Conservation (phyloP, 441 rosid species). For the Capsella rubella region DNA sequence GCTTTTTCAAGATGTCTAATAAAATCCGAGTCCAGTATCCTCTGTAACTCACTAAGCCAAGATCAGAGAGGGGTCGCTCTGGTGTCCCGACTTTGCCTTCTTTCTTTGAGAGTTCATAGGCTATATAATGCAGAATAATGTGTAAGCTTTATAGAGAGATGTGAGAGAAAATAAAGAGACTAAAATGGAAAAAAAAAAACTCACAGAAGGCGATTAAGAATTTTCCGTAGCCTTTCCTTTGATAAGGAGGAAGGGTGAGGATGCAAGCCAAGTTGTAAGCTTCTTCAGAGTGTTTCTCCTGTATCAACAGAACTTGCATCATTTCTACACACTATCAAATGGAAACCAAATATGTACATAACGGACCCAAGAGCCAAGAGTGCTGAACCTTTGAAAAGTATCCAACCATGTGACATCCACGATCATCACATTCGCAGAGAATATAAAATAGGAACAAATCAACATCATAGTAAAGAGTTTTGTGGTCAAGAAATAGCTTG, state of each 20-base stretch:
- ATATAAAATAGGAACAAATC: constrained; percentile 93
- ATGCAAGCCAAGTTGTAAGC: constrained; percentile 98
- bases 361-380: constrained; percentile 19
- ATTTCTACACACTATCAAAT: not conserved
- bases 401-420: constrained; percentile 99
- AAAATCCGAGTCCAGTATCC: constrained; percentile 98
- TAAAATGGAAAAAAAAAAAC: constrained; percentile 37
- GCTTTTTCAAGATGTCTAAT: constrained; percentile 93
- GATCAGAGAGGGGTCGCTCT: constrained; percentile 98
- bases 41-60: constrained; percentile 93
- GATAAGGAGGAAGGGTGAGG: constrained; percentile 99
- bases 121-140: constrained; percentile 44
- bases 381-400: constrained; percentile 89
- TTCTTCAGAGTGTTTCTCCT: constrained; percentile 99
- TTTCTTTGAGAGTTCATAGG: constrained; percentile 98
- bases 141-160: constrained; percentile 4
- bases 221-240: constrained; percentile 99
- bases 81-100: constrained; percentile 99
- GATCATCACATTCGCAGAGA: constrained; percentile 97
- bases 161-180: not conserved
- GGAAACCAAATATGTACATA: constrained; percentile 24
- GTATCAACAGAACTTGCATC: constrained; percentile 42
- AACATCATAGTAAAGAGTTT: constrained; percentile 98
- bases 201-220: constrained; percentile 98
- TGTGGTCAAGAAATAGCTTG: constrained; percentile 97